Conservation (phyloP, 164 flowering plant species). For the Sedum album region DNA sequence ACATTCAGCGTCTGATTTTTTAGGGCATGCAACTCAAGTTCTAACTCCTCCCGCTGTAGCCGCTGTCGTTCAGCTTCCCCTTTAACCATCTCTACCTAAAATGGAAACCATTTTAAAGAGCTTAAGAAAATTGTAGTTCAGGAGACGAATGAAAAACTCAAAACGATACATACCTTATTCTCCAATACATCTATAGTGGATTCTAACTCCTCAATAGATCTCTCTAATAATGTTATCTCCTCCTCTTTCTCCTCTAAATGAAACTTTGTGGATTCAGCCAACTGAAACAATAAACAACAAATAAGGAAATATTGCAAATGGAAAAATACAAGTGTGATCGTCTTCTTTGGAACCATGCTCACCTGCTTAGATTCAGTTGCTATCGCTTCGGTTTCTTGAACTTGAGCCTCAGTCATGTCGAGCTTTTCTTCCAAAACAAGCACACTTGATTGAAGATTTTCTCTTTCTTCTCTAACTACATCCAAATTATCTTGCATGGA, state of each 20-base stretch:
- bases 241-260: slow-evolving; percentile 80
- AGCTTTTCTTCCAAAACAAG: slow-evolving; percentile 49
- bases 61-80: slow-evolving; percentile 88
- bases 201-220: slow-evolving; percentile 91
- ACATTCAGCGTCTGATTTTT: slow-evolving; percentile 60
- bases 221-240: slow-evolving; percentile 79
- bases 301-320: slow-evolving; percentile 7
- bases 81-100: slow-evolving; percentile 71
- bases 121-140: neutral
- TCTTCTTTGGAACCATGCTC: neutral
- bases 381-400: slow-evolving; percentile 67
- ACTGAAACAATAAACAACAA: slow-evolving; percentile 26
- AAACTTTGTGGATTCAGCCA: slow-evolving; percentile 52
- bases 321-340: neutral
- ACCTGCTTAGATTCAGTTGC: slow-evolving; percentile 80
- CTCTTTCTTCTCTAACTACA: slow-evolving; percentile 40
- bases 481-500: slow-evolving; percentile 35
- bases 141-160: neutral
- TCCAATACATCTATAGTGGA: slow-evolving; percentile 73
- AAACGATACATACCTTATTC: slow-evolving; percentile 53
- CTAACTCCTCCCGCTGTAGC: slow-evolving; percentile 82
- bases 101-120: neutral
- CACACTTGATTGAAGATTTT: slow-evolving; percentile 40
- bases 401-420: slow-evolving; percentile 39
- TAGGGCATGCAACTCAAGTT: slow-evolving; percentile 65